These are phyloP conservation scores for Achaetomiella virescens DNA, from an alignment of 495 filamentous ascomycete species.

Conservation along the genomic window DNA sequence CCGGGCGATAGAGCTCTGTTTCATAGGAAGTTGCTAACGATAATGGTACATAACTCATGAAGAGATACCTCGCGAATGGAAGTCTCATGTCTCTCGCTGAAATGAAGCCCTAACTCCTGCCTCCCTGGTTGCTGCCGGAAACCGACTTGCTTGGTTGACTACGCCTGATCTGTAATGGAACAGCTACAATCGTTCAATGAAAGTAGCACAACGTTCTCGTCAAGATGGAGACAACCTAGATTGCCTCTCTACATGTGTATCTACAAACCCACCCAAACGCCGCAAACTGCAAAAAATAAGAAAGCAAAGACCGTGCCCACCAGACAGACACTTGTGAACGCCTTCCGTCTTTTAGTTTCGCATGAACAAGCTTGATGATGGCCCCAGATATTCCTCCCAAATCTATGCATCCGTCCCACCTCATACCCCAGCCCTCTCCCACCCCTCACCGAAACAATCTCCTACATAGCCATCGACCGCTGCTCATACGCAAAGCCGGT, in stretches of 20 bases:
- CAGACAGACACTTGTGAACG: no score
- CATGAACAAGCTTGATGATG: neutral
- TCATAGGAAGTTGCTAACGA: no score
- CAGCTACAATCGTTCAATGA: no score
- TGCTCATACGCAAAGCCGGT: slow-evolving; percentile 50
- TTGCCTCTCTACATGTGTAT: neutral
- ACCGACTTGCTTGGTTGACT: no score
- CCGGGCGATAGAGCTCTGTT: no score
- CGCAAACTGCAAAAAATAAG: neutral
- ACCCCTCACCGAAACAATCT: neutral
- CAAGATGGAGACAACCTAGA: neutral
- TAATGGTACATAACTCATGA: no score
- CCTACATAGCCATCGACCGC: no score
- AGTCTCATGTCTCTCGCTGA: no score
- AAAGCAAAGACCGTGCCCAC: neutral
- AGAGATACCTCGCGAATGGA: no score
- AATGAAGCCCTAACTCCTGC: no score
- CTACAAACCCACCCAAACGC: neutral
- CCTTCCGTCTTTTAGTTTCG: neutral
- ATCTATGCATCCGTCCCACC: neutral
- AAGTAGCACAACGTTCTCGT: neutral
- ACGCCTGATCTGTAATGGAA: no score
- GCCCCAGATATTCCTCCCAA: neutral
- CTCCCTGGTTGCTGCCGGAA: no score
- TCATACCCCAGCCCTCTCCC: neutral